phyloP scores from a whole-genome alignment of 768 basidiomycete species.

The Collybia sp. region DNA sequence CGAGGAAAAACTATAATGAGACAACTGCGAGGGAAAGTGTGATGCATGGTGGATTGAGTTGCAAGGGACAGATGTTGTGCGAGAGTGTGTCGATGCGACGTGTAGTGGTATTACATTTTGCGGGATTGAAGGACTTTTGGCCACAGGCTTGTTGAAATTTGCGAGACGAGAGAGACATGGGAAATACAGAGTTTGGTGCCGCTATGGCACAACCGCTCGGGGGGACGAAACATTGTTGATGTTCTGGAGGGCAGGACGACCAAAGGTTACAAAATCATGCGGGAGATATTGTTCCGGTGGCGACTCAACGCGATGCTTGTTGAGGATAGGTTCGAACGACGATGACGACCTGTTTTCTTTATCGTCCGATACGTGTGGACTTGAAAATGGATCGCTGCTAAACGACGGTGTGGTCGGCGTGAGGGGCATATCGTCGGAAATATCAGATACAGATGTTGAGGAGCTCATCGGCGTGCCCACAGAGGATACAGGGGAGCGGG shows the following conservation, averaged over 20 bases:
- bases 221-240: conserved; percentile 68
- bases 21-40: conserved; percentile 67
- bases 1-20: conserved; percentile 34
- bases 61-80: conserved; percentile 58
- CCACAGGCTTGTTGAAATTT: conserved; percentile 38
- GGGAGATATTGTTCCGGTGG: conserved; percentile 75
- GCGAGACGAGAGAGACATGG: conserved; percentile 32
- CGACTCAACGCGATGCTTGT: conserved; percentile 64
- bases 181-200: conserved; percentile 24
- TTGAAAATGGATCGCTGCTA: conserved; percentile 54
- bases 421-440: conserved; percentile 79
- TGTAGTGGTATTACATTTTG: conserved; percentile 86
- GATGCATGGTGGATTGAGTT: conserved; percentile 65
- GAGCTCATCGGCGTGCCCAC: conserved; percentile 73
- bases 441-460: conserved; percentile 67
- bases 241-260: conserved; percentile 74
- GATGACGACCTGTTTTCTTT: conserved; percentile 80
- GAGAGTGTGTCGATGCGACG: conserved; percentile 50
- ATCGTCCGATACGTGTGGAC: conserved; percentile 53
- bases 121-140: conserved; percentile 48
- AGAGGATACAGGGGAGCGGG: conserved; percentile 47
- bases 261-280: conserved; percentile 76
- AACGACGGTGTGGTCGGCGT: conserved; percentile 74
- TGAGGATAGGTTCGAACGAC: conserved; percentile 68
- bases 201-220: conserved; percentile 56